Conservation (phyloP, 805 yeast genomes). For the Candida fluviatilis region DNA sequence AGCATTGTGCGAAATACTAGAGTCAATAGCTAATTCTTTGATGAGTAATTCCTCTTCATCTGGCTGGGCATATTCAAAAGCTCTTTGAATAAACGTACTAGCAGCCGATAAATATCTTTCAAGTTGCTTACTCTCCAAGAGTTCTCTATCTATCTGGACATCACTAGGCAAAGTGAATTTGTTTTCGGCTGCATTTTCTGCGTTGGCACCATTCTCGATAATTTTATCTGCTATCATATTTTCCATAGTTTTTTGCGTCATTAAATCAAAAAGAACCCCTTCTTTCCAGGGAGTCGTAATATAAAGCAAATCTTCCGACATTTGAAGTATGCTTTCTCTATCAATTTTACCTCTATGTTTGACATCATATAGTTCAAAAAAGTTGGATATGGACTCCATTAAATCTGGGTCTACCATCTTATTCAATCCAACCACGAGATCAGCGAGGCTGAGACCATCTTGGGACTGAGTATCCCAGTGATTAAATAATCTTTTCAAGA, state of each 20-base stretch:
- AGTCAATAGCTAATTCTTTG: slow-evolving; percentile 33
- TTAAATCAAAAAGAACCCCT: slow-evolving; percentile 57
- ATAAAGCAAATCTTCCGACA: slow-evolving; percentile 82
- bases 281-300: slow-evolving; percentile 86
- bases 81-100: slow-evolving; percentile 77
- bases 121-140: slow-evolving; percentile 59
- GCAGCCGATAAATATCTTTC: slow-evolving; percentile 84
- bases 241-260: slow-evolving; percentile 62
- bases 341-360: slow-evolving; percentile 58
- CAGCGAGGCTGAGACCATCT: slow-evolving; percentile 60
- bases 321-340: slow-evolving; percentile 72
- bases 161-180: slow-evolving; percentile 51
- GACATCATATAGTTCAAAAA: slow-evolving; percentile 71
- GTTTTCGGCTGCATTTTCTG: slow-evolving; percentile 17
- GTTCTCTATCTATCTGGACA: slow-evolving; percentile 58
- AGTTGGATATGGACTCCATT: slow-evolving; percentile 72
- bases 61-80: slow-evolving; percentile 86
- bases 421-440: slow-evolving; percentile 71
- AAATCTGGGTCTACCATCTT: slow-evolving; percentile 66
- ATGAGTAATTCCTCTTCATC: slow-evolving; percentile 41
- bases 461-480: slow-evolving; percentile 63
- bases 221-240: slow-evolving; percentile 63
- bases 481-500: slow-evolving; percentile 56
- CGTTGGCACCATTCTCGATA: slow-evolving; percentile 31
- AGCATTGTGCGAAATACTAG: slow-evolving; percentile 56